Evolutionary conservation across 352 stramenopile genomes (phyloP).

Genomic region (Globisporangium emineosum): DNA sequence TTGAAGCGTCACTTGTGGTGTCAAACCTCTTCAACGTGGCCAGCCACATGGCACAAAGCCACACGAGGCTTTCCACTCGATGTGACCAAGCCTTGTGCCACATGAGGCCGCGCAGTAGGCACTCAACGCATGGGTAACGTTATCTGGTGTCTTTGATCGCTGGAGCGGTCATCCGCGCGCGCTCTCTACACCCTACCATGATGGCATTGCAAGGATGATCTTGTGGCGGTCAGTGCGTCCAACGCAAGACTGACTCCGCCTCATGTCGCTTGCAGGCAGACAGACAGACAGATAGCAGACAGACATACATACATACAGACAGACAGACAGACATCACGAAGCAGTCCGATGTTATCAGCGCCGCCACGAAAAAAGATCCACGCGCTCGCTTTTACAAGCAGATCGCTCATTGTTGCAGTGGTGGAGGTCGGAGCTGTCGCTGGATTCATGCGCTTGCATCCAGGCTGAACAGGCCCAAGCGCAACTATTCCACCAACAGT

Average conservation of each 20-base stretch:
- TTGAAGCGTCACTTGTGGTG: not conserved
- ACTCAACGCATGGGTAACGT: too few species aligned
- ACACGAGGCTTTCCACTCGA: not conserved
- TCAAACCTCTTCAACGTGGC: not conserved
- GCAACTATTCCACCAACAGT: not conserved
- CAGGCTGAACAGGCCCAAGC: not conserved
- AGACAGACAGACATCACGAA: not conserved
- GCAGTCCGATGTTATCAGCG: not conserved
- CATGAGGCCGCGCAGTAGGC: too few species aligned
- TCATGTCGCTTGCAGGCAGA: not conserved
- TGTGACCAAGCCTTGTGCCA: too few species aligned
- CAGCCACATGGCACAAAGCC: not conserved
- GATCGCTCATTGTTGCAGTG: not conserved
- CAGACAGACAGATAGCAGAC: too few species aligned
- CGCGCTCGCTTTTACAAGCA: not conserved
- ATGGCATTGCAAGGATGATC: not conserved
- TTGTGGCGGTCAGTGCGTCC: not conserved
- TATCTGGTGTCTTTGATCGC: too few species aligned
- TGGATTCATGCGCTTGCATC: not conserved
- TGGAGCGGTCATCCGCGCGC: not conserved
- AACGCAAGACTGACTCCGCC: not conserved
- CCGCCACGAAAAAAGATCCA: not conserved
- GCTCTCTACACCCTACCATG: not conserved
- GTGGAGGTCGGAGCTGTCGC: not conserved
- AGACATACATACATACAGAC: too few species aligned